These are phyloP conservation scores for Melanogaster broomeanus DNA, from an alignment of 768 basidiomycete species.

Conservation along the genomic window DNA sequence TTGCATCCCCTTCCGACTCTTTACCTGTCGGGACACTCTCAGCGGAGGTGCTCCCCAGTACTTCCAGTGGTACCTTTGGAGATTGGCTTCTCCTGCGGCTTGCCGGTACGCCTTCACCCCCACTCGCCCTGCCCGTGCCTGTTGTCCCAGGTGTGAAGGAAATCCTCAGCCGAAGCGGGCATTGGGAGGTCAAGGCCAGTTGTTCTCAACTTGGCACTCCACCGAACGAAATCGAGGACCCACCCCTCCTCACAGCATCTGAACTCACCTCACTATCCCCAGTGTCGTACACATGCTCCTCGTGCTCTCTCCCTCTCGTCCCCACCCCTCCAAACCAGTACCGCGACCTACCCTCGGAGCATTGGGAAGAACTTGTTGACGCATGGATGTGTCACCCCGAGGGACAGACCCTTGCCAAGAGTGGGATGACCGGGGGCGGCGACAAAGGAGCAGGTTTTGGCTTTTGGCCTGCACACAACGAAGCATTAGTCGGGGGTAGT, in stretches of 20 bases:
- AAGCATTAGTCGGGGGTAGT: constrained; percentile 87
- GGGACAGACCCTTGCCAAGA: constrained; percentile 65
- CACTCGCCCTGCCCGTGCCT: constrained; percentile 56
- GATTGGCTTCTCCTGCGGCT: constrained; percentile 66
- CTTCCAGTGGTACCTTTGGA: constrained; percentile 40
- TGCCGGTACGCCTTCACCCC: constrained; percentile 56
- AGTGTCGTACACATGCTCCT: constrained; percentile 72
- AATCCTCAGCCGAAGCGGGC: constrained; percentile 53
- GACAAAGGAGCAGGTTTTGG: constrained; percentile 42
- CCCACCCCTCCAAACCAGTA: constrained; percentile 58
- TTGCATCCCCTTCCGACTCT: constrained; percentile 7
- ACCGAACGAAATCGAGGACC: constrained; percentile 28
- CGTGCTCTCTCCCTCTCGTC: constrained; percentile 73
- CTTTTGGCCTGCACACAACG: constrained; percentile 74
- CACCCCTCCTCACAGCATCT: constrained; percentile 64
- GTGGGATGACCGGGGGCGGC: constrained; percentile 33
- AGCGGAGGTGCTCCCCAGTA: constrained; percentile 62
- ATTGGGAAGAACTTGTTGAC: constrained; percentile 97
- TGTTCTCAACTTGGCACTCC: constrained; percentile 28
- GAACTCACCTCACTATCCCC: constrained; percentile 59
- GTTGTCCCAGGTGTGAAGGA: constrained; percentile 62
- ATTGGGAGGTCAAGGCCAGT: constrained; percentile 73
- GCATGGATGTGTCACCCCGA: constrained; percentile 98
- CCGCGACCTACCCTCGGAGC: constrained; percentile 89
- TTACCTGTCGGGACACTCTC: constrained; percentile 48